These are phyloP conservation scores for Microcera coccophila DNA, from an alignment of 2,329 filamentous ascomycete species.

Conservation along the genomic window DNA sequence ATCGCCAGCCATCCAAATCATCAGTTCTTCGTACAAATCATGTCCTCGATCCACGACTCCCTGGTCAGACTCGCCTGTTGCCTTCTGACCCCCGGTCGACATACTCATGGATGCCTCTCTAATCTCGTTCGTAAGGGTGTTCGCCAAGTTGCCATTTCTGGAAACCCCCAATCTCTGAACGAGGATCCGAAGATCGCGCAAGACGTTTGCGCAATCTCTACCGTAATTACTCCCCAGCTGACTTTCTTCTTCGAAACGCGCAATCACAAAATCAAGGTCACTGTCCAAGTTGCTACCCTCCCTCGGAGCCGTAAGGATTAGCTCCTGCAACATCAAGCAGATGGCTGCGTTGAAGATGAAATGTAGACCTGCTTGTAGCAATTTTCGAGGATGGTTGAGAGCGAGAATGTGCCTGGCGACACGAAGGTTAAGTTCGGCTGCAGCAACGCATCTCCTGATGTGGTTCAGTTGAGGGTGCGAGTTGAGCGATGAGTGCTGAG, in stretches of 20 bases:
- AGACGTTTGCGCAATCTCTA: constrained; percentile 35
- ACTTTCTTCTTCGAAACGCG: constrained; percentile 40
- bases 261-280: constrained; percentile 40
- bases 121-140: too few relatives aligned
- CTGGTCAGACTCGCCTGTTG: too few relatives aligned
- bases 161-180: constrained; percentile 33
- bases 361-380: constrained; percentile 44
- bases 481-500: constrained; percentile 23
- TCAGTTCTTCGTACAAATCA: constrained; percentile 34
- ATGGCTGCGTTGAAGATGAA: constrained; percentile 49
- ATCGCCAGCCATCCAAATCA: constrained; percentile 37
- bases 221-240: constrained; percentile 37
- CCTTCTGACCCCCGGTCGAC: too few relatives aligned
- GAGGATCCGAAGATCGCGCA: constrained; percentile 37
- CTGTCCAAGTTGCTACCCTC: constrained; percentile 19
- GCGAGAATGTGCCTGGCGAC: constrained; percentile 40
- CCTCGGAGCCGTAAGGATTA: constrained; percentile 35
- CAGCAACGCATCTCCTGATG: constrained; percentile 39
- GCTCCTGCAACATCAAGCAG: constrained; percentile 44
- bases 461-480: constrained; percentile 24
- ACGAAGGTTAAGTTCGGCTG: constrained; percentile 44
- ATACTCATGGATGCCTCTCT: too few relatives aligned
- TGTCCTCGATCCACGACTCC: constrained; percentile 30
- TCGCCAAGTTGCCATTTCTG: too few relatives aligned
- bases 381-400: constrained; percentile 36